Evolutionary conservation across 139 green algal genomes (phyloP).

Genomic region (Haematococcus lacustris): DNA sequence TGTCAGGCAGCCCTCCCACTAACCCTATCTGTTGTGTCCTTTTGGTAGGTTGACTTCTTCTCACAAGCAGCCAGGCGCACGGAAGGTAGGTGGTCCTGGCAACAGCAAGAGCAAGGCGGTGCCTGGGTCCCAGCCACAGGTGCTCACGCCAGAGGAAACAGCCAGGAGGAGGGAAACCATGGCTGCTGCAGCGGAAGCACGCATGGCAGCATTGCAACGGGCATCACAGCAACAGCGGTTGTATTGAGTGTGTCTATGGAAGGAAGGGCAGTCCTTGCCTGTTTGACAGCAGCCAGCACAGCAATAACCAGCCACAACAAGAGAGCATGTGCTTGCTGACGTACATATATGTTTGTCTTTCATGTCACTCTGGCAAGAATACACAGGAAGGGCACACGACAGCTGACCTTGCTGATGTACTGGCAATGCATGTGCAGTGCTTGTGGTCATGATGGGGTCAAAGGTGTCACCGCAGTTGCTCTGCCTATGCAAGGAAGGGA

Average conservation of each 20-base stretch:
- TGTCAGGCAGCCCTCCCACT: background rate
- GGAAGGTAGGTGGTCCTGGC: conserved; percentile 5
- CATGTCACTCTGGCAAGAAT: background rate
- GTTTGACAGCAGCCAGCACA: too few species aligned
- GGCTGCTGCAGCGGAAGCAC: conserved; percentile 71
- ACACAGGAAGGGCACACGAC: too few species aligned
- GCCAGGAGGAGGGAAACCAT: conserved; percentile 44
- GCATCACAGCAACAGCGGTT: conserved; percentile 37
- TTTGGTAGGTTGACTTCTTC: background rate
- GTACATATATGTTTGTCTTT: too few species aligned
- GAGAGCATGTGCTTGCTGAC: too few species aligned
- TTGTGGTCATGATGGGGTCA: too few species aligned
- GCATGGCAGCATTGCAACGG: conserved; percentile 53
- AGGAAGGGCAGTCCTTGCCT: too few species aligned
- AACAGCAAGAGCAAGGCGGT: conserved; percentile 12
- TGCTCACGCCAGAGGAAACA: conserved; percentile 37
- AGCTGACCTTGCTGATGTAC: too few species aligned
- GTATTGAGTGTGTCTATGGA: conserved; percentile 34
- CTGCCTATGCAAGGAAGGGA: too few species aligned
- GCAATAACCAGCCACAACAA: too few species aligned
- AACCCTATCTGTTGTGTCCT: background rate
- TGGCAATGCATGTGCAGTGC: too few species aligned
- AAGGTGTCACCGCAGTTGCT: too few species aligned
- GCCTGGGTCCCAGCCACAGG: conserved; percentile 9
- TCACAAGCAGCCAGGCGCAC: background rate